Conservation (phyloP, 2,329 filamentous ascomycete species). For the Plectosphaerella sp. region DNA sequence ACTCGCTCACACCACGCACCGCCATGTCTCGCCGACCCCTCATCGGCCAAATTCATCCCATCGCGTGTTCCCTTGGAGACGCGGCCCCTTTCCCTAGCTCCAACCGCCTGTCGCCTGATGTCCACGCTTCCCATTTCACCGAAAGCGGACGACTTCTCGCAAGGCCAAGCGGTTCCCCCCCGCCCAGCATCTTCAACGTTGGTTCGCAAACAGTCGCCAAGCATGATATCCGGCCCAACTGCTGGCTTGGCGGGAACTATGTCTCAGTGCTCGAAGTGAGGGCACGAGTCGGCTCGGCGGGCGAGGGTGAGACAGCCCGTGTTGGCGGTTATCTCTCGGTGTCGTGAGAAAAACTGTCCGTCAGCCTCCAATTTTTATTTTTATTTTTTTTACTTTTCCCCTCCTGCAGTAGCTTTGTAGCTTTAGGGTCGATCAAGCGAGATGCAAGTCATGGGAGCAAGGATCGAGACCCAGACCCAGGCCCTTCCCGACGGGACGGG, state of each 20-base stretch:
- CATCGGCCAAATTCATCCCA: background rate
- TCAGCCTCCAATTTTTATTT: background rate
- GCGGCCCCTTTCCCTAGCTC: background rate
- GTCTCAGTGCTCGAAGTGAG: background rate
- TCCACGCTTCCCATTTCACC: no score
- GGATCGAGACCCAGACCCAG: no score
- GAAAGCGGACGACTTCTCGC: no score
- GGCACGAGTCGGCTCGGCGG: background rate
- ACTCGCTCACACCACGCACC: background rate
- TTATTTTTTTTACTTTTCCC: slow-evolving; percentile 6
- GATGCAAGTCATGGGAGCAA: no score
- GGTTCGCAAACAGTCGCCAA: background rate
- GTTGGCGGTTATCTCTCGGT: background rate
- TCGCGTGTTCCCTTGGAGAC: background rate
- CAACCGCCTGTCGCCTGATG: background rate
- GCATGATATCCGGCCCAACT: background rate
- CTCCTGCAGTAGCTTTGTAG: background rate
- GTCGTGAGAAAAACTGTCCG: background rate
- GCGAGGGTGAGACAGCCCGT: background rate
- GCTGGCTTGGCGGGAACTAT: background rate
- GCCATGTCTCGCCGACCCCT: background rate
- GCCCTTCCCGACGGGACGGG: background rate
- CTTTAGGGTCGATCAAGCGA: no score
- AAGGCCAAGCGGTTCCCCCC: background rate
- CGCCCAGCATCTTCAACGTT: background rate